Evolutionary conservation across 305 asterid species (phyloP).

Genomic region (Fraxinus greggii): DNA sequence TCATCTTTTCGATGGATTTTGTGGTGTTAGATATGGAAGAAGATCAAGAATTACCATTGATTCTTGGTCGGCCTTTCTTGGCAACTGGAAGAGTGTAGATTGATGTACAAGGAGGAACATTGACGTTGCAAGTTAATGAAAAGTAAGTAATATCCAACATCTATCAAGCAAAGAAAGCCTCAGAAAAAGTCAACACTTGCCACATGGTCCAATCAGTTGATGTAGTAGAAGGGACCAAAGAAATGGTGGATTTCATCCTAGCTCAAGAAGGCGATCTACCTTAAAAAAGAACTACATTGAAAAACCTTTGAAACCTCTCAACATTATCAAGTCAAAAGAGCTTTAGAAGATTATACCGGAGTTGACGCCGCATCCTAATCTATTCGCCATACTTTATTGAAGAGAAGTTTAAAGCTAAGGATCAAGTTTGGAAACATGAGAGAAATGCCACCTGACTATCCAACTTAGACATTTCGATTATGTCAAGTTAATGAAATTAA

Average conservation of each 20-base stretch:
- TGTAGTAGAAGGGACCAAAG: neutral
- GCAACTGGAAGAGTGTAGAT: neutral
- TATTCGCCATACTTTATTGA: neutral
- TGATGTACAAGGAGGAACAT: neutral
- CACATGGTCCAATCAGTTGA: neutral
- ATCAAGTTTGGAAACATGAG: too few species aligned
- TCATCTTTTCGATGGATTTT: neutral
- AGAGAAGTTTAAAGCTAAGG: neutral
- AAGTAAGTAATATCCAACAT: neutral
- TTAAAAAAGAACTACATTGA: neutral
- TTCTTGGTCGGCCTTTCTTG: neutral
- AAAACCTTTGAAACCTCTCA: neutral
- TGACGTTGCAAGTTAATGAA: neutral
- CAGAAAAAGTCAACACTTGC: neutral
- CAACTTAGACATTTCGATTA: neutral
- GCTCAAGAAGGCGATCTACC: neutral
- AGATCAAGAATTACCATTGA: neutral
- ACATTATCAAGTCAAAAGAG: neutral
- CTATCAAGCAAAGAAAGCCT: neutral
- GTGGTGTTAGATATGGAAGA: neutral
- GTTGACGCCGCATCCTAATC: neutral
- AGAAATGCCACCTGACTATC: neutral
- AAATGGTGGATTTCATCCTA: neutral
- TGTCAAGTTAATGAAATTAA: neutral
- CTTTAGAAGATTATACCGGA: neutral